These are phyloP conservation scores for Colletotrichum horii DNA, from an alignment of 2,329 filamentous ascomycete genomes.

Conservation along the genomic window DNA sequence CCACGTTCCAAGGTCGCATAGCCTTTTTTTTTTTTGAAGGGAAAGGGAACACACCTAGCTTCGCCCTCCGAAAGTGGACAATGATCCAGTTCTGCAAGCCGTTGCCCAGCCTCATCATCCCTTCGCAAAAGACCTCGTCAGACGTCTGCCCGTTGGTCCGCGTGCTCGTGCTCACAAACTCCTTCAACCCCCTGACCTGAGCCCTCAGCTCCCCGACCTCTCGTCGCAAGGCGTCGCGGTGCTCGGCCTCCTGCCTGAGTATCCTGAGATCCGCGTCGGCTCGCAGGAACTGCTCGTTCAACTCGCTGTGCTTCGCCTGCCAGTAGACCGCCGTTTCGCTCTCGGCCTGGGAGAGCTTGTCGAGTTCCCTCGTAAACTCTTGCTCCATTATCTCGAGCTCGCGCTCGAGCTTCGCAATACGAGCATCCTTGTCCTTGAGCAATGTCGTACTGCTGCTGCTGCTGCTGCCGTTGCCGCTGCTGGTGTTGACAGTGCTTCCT, in stretches of 20 bases:
- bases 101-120: conserved; percentile 67
- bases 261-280: conserved; percentile 59
- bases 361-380: conserved; percentile 59
- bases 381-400: conserved; percentile 58
- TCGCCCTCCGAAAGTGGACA: conserved; percentile 69
- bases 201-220: conserved; percentile 59
- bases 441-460: conserved; percentile 25
- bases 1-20: not conserved
- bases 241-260: conserved; percentile 53
- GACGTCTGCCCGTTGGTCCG: conserved; percentile 65
- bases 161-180: conserved; percentile 73
- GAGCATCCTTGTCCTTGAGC: conserved; percentile 53
- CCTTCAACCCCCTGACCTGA: conserved; percentile 72
- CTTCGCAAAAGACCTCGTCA: conserved; percentile 70
- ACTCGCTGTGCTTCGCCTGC: conserved; percentile 58
- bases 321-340: conserved; percentile 62
- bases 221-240: conserved; percentile 55
- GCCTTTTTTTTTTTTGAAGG: not conserved
- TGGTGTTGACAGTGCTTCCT: conserved; percentile 2
- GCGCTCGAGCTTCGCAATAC: conserved; percentile 56
- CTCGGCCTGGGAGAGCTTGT: conserved; percentile 58
- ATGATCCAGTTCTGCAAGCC: conserved; percentile 78
- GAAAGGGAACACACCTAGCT: conserved; percentile 51
- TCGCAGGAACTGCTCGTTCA: conserved; percentile 58
- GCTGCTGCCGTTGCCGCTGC: conserved; percentile 26